Evolutionary conservation across 352 stramenopile genomes (phyloP), one percentile per base, ranked within the genome.

Genomic region (Globisporangium perplexum): DNA sequence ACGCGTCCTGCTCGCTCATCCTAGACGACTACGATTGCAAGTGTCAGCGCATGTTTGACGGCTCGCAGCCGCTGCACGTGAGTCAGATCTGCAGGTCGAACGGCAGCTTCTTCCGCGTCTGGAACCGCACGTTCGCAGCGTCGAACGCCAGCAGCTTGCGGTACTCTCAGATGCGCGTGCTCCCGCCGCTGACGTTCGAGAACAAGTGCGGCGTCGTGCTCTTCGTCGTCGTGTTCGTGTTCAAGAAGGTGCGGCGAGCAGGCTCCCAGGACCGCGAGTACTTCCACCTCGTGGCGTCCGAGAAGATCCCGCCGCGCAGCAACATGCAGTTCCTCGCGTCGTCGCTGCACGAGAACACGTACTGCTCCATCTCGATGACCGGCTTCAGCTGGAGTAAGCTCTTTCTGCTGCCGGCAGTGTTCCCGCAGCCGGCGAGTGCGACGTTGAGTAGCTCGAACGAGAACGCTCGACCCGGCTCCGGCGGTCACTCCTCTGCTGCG

Each of bases 11-110:
- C 43, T 88, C 77, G 8, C 66, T 88, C 1, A 63, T 88, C 30
- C 61, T 89, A 0, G 76, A 83, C 24, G 81, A 92, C 44, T 90
- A 84, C 22, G 72, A 81, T 18, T 94, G 83, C 55, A 68, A 70
- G 28, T 94, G 83, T 47, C 77, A 88, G 55, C 78, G 80, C 31
- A 90, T 90, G 75, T 81, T 92, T 49, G 79, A 90, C 28, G 77
- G 77, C 43, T 83, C 81, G 3, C 63, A 88, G 30, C 78, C 78
- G 47, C 67, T 92, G 23, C 78, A 92, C 41, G 69, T 84, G 6
- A 86, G 69, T 28, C 70, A 90, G 31, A 84, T 76, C 18, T 92
- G 81, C 49, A 69, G 71, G 17, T 63, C 81, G 4, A 92, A 88
- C 35, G 81, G 81, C 18, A 81, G 66, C 17, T 92, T 72, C n/a